These are phyloP conservation scores for Adiantum capillusveneris DNA, from an alignment of 75 land plant genomes.

Conservation along the genomic window DNA sequence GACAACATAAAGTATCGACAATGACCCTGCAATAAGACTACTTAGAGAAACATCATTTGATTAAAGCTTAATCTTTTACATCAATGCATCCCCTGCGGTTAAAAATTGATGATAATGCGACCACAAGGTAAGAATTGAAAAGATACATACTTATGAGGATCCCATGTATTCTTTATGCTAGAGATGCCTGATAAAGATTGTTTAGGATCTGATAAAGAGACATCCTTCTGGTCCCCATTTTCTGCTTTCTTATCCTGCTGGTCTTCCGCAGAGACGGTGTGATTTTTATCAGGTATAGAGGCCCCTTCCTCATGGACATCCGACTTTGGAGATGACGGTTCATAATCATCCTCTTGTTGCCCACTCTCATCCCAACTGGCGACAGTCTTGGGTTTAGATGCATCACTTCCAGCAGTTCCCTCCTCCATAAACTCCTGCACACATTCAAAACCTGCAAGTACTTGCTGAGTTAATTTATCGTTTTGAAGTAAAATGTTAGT, in stretches of 20 bases:
- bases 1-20: no score
- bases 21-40: no score
- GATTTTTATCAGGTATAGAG: no score
- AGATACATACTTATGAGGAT: slow-evolving; percentile 8
- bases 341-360: slow-evolving; percentile 18
- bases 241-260: slow-evolving; percentile 6
- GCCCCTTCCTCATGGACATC: slow-evolving; percentile 21
- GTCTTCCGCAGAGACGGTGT: neutral
- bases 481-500: neutral
- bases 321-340: slow-evolving; percentile 19
- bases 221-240: slow-evolving; percentile 9
- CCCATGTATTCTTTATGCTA: slow-evolving; percentile 5
- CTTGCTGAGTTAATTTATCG: neutral
- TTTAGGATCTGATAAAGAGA: slow-evolving; percentile 3
- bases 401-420: slow-evolving; percentile 21
- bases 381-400: slow-evolving; percentile 33
- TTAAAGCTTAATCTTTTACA: no score
- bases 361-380: slow-evolving; percentile 21
- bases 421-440: slow-evolving; percentile 49
- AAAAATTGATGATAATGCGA: no score
- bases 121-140: no score
- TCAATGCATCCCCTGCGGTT: no score
- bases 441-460: slow-evolving; percentile 48
- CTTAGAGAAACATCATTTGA: no score
- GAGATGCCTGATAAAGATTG: no score